Evolutionary conservation across 495 filamentous ascomycete genomes (phyloP).

Genomic region (Penicillium malachiteum): DNA sequence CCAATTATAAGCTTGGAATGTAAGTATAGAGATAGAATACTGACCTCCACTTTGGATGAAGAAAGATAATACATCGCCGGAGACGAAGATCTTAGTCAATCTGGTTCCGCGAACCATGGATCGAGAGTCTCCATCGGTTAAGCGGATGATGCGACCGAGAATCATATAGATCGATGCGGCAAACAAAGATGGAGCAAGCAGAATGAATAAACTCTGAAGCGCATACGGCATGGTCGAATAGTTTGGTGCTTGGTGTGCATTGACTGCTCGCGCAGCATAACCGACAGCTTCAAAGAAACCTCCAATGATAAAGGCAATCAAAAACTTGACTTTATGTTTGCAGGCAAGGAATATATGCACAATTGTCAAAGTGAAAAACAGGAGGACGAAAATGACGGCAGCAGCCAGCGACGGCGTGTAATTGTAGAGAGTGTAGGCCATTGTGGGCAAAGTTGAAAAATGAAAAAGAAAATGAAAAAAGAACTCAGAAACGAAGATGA

Average conservation of each 20-base stretch:
- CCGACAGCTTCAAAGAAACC: constrained; percentile 48
- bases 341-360: constrained; percentile 49
- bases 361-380: constrained; percentile 46
- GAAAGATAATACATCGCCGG: constrained; percentile 28
- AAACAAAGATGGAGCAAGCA: constrained; percentile 12
- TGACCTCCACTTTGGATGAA: constrained; percentile 20
- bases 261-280: constrained; percentile 11
- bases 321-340: constrained; percentile 54
- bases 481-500: neutral
- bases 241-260: constrained; percentile 3
- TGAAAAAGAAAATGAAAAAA: neutral
- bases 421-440: constrained; percentile 19
- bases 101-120: constrained; percentile 15
- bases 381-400: constrained; percentile 45
- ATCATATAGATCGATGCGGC: constrained; percentile 55
- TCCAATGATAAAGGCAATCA: constrained; percentile 58
- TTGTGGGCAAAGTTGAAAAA: neutral
- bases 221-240: constrained; percentile 8
- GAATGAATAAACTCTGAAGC: constrained; percentile 11
- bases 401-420: constrained; percentile 48
- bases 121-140: constrained; percentile 38
- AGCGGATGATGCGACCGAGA: constrained; percentile 47
- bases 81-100: constrained; percentile 33
- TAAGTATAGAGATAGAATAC: neutral
- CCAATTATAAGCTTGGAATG: neutral